Evolutionary conservation across 2,329 filamentous ascomycete genomes (phyloP).

Genomic region (Pyricularia sp.): DNA sequence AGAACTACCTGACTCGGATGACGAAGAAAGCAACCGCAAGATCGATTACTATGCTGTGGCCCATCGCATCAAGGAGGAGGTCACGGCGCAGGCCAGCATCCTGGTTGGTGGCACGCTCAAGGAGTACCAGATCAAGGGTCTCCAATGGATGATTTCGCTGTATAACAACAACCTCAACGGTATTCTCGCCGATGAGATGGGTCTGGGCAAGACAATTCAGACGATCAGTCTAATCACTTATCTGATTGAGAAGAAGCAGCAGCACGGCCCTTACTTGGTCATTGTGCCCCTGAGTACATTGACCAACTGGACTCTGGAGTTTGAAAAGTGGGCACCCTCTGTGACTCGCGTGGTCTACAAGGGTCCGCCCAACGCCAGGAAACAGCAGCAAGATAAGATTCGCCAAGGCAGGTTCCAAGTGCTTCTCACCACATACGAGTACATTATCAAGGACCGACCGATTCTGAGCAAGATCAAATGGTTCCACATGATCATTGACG

Average conservation of each 20-base stretch:
- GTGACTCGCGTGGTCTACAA: conserved; percentile 91
- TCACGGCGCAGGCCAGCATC: conserved; percentile 72
- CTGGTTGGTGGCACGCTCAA: conserved; percentile 89
- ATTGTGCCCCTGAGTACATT: conserved; percentile 95
- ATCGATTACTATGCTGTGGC: conserved; percentile 99
- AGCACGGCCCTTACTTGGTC: conserved; percentile 86
- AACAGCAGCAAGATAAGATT: conserved; percentile 86
- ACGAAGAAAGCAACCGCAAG: conserved; percentile 64
- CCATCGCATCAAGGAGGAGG: conserved; percentile 89
- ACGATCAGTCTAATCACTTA: conserved; percentile 97
- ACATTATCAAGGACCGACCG: conserved; percentile 97
- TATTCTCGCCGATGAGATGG: conserved; percentile 98
- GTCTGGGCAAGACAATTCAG: conserved; percentile 98
- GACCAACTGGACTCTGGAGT: conserved; percentile 98
- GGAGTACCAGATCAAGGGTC: conserved; percentile 96
- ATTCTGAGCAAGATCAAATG: conserved; percentile 97
- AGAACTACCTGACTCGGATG: conserved; percentile 50
- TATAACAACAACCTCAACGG: conserved; percentile 99
- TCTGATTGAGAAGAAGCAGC: conserved; percentile 90
- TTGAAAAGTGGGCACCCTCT: conserved; percentile 95
- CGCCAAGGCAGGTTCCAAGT: conserved; percentile 95
- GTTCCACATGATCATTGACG: conserved; percentile 99
- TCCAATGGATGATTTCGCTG: conserved; percentile 99
- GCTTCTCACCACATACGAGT: conserved; percentile 94
- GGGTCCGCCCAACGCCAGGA: conserved; percentile 79